These are phyloP conservation scores for Populus simonii DNA, from an alignment of 345 rosid genomes.

Conservation along the genomic window DNA sequence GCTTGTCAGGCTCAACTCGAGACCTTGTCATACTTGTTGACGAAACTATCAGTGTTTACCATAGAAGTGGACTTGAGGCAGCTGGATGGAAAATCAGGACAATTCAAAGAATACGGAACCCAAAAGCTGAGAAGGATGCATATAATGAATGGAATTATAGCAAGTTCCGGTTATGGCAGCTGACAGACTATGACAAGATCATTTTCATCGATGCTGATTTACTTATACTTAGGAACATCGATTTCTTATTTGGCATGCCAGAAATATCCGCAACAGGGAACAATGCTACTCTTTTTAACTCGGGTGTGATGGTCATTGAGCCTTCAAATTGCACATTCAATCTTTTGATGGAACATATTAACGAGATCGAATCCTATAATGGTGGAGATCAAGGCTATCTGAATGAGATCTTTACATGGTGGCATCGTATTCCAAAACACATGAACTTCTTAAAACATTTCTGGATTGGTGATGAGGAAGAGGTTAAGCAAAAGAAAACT, in stretches of 20 bases:
- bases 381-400: conserved; percentile 37
- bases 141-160: conserved; percentile 94
- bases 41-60: conserved; percentile 60
- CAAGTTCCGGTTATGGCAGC: conserved; percentile 92
- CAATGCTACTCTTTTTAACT: conserved; percentile 30
- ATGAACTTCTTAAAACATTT: conserved; percentile 36
- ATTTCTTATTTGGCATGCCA: conserved; percentile 82
- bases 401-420: conserved; percentile 35
- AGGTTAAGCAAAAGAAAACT: conserved; percentile 26
- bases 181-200: conserved; percentile 77
- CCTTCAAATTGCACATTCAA: conserved; percentile 36
- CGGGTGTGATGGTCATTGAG: conserved; percentile 36
- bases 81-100: conserved; percentile 87
- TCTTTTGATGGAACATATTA: conserved; percentile 30
- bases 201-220: conserved; percentile 89
- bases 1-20: conserved; percentile 78
- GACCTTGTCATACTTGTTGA: conserved; percentile 90
- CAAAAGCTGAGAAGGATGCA: conserved; percentile 68
- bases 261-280: conserved; percentile 75
- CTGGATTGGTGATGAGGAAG: conserved; percentile 33
- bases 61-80: conserved; percentile 66
- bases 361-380: conserved; percentile 33
- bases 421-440: conserved; percentile 33
- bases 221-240: conserved; percentile 78
- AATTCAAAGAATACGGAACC: conserved; percentile 79